These are phyloP conservation scores for Tilletia indica DNA, from an alignment of 1,284 basidiomycete genomes.

Conservation along the genomic window DNA sequence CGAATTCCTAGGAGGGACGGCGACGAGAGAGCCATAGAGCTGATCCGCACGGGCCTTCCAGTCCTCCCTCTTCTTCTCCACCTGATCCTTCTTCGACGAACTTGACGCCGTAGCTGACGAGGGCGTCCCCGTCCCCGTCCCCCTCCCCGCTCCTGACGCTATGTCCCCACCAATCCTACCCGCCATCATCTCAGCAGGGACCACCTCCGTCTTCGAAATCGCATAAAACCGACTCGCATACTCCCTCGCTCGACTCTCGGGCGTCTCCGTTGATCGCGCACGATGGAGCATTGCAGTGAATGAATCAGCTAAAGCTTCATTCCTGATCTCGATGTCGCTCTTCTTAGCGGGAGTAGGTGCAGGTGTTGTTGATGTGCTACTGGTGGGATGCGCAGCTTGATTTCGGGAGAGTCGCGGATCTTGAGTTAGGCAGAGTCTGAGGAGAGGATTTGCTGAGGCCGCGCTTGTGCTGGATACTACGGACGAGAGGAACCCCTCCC, in stretches of 20 bases:
- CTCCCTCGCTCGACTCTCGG: neutral
- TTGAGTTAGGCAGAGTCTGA: neutral
- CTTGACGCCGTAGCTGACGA: neutral
- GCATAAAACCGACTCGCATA: neutral
- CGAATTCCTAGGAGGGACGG: neutral
- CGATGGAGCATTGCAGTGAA: neutral
- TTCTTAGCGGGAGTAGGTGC: neutral
- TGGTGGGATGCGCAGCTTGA: neutral
- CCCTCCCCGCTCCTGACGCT: neutral
- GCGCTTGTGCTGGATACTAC: neutral
- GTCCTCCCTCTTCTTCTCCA: neutral
- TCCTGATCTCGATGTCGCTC: neutral
- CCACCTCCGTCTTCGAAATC: neutral
- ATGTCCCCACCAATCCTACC: neutral
- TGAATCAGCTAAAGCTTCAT: neutral
- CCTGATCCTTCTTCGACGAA: neutral
- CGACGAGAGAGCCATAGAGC: conserved; percentile 1
- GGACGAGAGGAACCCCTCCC: neutral
- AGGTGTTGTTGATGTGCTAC: neutral
- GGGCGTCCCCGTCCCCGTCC: neutral
- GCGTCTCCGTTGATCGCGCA: neutral
- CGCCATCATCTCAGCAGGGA: neutral
- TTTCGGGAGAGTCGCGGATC: neutral
- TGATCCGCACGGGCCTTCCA: neutral
- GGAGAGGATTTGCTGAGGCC: neutral